phyloP scores from a whole-genome alignment of 257 asterid genomes.

The Agastache rugosa region DNA sequence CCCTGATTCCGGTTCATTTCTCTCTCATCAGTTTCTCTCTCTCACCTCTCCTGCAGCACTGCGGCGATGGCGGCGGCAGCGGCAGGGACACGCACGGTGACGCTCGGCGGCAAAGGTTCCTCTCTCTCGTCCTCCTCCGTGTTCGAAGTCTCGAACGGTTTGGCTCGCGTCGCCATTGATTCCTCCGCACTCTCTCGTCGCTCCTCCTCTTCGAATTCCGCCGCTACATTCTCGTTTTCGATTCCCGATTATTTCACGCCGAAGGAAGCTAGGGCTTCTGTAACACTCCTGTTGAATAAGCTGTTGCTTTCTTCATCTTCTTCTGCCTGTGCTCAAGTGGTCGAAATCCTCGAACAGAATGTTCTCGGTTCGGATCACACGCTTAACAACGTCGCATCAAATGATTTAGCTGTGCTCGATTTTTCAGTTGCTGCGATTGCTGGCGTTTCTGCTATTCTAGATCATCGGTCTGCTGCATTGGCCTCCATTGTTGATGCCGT shows the following conservation, averaged over 20 bases:
- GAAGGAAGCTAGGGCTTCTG: slow-evolving; percentile 67
- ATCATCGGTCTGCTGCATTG: slow-evolving; percentile 54
- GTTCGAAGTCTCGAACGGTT: slow-evolving; percentile 52
- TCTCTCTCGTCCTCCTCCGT: slow-evolving; percentile 59
- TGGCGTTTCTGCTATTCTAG: slow-evolving; percentile 72
- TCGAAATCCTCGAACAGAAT: slow-evolving; percentile 43
- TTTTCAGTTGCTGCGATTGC: slow-evolving; percentile 57
- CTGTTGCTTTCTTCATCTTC: slow-evolving; percentile 53
- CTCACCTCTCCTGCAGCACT: slow-evolving; percentile 22
- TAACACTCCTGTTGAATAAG: slow-evolving; percentile 66
- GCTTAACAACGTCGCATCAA: slow-evolving; percentile 42
- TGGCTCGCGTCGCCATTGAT: slow-evolving; percentile 56
- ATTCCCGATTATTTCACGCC: slow-evolving; percentile 53
- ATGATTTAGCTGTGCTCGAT: slow-evolving; percentile 42
- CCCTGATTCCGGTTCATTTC: not conserved
- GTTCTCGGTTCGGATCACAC: slow-evolving; percentile 28
- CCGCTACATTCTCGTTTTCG: slow-evolving; percentile 41
- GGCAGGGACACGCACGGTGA: slow-evolving; percentile 52
- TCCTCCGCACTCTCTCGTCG: slow-evolving; percentile 61
- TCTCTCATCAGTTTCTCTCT: not conserved
- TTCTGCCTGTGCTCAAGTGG: slow-evolving; percentile 48
- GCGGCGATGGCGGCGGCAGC: slow-evolving; percentile 43
- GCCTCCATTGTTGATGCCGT: slow-evolving; percentile 61
- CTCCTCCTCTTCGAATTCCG: slow-evolving; percentile 37
- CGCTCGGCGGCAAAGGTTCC: slow-evolving; percentile 74